These are phyloP conservation scores for Botrytis pseudocinerea DNA, from an alignment of 2,329 filamentous ascomycete genomes.

Conservation along the genomic window DNA sequence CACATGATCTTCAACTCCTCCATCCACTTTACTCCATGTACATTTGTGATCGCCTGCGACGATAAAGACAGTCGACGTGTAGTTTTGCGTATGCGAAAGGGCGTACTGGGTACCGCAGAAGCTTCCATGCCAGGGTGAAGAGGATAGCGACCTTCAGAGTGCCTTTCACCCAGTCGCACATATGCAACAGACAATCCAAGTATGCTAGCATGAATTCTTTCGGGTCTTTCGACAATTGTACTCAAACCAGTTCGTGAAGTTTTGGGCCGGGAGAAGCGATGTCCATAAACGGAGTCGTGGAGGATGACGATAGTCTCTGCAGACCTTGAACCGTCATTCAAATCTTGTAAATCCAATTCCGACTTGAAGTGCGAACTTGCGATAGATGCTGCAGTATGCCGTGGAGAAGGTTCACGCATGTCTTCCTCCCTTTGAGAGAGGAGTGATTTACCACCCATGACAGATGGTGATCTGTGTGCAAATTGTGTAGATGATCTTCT, in stretches of 20 bases:
- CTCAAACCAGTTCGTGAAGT: slow-evolving; percentile 69
- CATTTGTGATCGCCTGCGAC: slow-evolving; percentile 79
- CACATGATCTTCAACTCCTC: slow-evolving; percentile 86
- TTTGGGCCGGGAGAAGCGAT: slow-evolving; percentile 82
- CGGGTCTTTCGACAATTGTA: slow-evolving; percentile 90
- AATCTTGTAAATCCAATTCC: slow-evolving; percentile 38
- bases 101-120: slow-evolving; percentile 56
- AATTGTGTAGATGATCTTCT: slow-evolving; percentile 48
- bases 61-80: slow-evolving; percentile 68
- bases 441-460: slow-evolving; percentile 45
- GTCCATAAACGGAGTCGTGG: slow-evolving; percentile 93
- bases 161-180: slow-evolving; percentile 80
- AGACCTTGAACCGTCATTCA: slow-evolving; percentile 34
- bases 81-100: slow-evolving; percentile 85
- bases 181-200: slow-evolving; percentile 85
- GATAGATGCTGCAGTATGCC: slow-evolving; percentile 51
- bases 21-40: slow-evolving; percentile 94
- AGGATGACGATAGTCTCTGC: slow-evolving; percentile 77
- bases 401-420: slow-evolving; percentile 40
- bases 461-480: slow-evolving; percentile 36
- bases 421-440: slow-evolving; percentile 42
- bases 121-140: slow-evolving; percentile 62
- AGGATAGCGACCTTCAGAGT: slow-evolving; percentile 68
- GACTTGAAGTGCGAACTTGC: slow-evolving; percentile 39
- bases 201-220: slow-evolving; percentile 81